Conservation (phyloP, 768 basidiomycete species). For the Suillus bovinus region DNA sequence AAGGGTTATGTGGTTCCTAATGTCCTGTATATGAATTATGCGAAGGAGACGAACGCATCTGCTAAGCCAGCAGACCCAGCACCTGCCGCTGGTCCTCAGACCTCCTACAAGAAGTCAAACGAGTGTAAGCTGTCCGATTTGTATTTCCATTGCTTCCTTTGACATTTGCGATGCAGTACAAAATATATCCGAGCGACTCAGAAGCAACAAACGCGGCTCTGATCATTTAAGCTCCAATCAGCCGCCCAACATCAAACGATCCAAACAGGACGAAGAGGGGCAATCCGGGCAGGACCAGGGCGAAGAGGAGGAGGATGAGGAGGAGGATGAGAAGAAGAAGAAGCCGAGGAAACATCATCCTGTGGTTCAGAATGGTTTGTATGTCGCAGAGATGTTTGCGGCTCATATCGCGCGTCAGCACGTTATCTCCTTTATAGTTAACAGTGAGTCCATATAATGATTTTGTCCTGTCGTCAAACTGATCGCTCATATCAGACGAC, state of each 20-base stretch:
- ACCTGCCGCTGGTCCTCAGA: neutral
- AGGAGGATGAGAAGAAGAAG: too few species aligned
- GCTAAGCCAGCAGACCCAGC: neutral
- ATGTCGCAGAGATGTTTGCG: slow-evolving; percentile 6
- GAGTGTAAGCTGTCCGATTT: neutral
- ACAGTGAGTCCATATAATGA: neutral
- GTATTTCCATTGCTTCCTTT: neutral
- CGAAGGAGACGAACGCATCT: too few species aligned
- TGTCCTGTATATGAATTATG: neutral
- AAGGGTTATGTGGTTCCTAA: neutral
- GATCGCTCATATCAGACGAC: neutral
- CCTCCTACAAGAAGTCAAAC: neutral
- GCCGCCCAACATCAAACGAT: neutral
- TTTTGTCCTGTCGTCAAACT: neutral
- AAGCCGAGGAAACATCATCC: neutral
- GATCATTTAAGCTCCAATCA: neutral
- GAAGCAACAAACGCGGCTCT: neutral
- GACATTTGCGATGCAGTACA: neutral
- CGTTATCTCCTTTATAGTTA: too few species aligned
- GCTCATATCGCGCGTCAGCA: too few species aligned
- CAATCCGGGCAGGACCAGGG: neutral
- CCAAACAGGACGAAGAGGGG: neutral
- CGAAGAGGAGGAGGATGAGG: neutral
- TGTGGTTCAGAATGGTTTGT: slow-evolving; percentile 1
- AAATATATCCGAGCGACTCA: too few species aligned